These are phyloP conservation scores for Aspergillus pseudoviridinutans DNA, from an alignment of 2,329 filamentous ascomycete species.

Conservation along the genomic window DNA sequence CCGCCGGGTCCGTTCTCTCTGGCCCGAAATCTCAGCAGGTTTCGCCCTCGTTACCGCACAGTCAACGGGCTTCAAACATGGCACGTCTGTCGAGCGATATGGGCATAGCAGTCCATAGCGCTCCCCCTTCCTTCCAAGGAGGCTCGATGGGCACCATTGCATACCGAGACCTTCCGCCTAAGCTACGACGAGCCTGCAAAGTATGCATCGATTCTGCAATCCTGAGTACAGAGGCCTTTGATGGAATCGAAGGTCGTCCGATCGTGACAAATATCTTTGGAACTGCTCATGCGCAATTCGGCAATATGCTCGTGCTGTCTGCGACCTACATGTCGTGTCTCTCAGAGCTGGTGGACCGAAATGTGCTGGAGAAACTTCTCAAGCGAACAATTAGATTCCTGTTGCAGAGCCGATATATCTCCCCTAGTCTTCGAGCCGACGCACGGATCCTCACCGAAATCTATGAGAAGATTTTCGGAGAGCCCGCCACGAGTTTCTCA, in stretches of 20 bases:
- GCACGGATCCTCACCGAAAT: constrained; percentile 65
- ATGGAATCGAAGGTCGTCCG: constrained; percentile 59
- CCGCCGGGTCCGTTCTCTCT: constrained; percentile 24
- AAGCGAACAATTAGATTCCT: constrained; percentile 74
- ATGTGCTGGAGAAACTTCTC: constrained; percentile 59
- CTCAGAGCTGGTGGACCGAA: constrained; percentile 52
- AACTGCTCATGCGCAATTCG: constrained; percentile 97
- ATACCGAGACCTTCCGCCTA: constrained; percentile 31
- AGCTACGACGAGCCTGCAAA: constrained; percentile 53
- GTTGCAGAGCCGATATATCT: constrained; percentile 63
- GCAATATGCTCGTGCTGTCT: constrained; percentile 86
- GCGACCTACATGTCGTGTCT: constrained; percentile 72
- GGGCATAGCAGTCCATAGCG: constrained; percentile 24
- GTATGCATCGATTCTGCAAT: constrained; percentile 71
- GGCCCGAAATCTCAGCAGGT: constrained; percentile 31
- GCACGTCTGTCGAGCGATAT: constrained; percentile 32
- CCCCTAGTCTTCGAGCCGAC: constrained; percentile 71
- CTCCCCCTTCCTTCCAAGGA: constrained; percentile 1
- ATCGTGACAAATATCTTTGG: constrained; percentile 96
- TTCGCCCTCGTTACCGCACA: constrained; percentile 32
- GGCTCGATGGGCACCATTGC: constrained; percentile 1
- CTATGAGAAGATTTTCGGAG: constrained; percentile 43
- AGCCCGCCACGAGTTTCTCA: constrained; percentile 10
- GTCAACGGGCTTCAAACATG: constrained; percentile 27
- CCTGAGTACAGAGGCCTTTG: constrained; percentile 80